Evolutionary conservation across 768 basidiomycete genomes (phyloP), one percentile per base, ranked within the genome.

Genomic region (Lactarius akahatsu): DNA sequence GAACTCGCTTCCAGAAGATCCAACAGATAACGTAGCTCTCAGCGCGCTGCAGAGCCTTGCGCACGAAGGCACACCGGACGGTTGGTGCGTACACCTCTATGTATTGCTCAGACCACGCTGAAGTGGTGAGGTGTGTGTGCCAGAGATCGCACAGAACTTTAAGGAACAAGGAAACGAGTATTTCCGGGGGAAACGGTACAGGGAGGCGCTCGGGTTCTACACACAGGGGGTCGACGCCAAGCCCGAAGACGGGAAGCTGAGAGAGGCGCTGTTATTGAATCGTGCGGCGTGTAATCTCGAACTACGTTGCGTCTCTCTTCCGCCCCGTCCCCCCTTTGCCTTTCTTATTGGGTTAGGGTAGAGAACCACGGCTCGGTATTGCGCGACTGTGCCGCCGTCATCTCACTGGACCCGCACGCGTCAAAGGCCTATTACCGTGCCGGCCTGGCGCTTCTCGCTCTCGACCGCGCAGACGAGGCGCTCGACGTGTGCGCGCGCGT

Each of bases 131-230:
- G 30, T 50, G 30, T 69, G 23, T 69, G 18, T 6, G 16, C 26
- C 41, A 96, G 97, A 98, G 76, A 81, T 94, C 69, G 94, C 96
- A 1, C 82, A 86, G 67, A 95, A 91, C 73, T 97, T 98, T 78
- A 98, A 97, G 76, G 87, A 93, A 61, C 93, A 96, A 74, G 97
- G 95, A 5, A 98, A 98, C 74, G 94, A 96, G 63, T 93, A 96
- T 72, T 96, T 91, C 79, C 89, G 87, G 70, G 89, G 89, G 34
- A 93, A 92, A 73, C 85, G 92, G 52, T 91, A 85, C 76, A 85
- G 92, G 43, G 95, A 98, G 75, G 97, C 97, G 0, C 67, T 89
- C 9, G 86, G 87, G 0, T 97, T 98, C 75, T 99, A 98, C 75
- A 87, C 89, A 0, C 92, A 96, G 75, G 96, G 91, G 1, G 72